Conservation (phyloP, 2,329 filamentous ascomycete genomes). For the Phaeophleospora eucalypticola region DNA sequence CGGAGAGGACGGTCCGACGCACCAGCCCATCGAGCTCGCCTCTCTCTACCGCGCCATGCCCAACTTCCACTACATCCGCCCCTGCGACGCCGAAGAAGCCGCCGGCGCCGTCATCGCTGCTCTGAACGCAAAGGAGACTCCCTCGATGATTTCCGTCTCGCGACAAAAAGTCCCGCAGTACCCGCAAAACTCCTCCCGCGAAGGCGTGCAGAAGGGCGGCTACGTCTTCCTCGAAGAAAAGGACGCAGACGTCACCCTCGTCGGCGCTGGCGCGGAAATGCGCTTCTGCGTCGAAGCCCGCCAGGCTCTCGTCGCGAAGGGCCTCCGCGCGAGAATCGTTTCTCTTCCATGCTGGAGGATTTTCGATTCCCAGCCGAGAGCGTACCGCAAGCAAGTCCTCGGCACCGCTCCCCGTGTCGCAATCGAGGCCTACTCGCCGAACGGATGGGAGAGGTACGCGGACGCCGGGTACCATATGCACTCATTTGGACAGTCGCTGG, state of each 20-base stretch:
- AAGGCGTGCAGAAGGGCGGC: conserved; percentile 38
- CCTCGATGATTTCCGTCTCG: conserved; percentile 43
- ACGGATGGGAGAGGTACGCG: conserved; percentile 59
- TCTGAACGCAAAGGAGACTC: conserved; percentile 36
- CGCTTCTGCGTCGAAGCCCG: conserved; percentile 44
- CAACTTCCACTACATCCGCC: conserved; percentile 37
- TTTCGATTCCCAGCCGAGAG: conserved; percentile 45
- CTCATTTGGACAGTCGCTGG: conserved; percentile 54
- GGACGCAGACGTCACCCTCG: conserved; percentile 43
- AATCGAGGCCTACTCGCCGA: conserved; percentile 57
- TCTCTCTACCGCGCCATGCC: conserved; percentile 37
- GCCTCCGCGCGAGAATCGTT: conserved; percentile 45
- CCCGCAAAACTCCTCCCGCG: conserved; percentile 34
- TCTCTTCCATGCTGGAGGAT: conserved; percentile 50
- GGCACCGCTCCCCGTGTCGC: conserved; percentile 44
- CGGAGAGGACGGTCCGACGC: conserved; percentile 37
- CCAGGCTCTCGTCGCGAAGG: conserved; percentile 33
- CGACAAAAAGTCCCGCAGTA: conserved; percentile 42
- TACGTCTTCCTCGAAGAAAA: conserved; percentile 40
- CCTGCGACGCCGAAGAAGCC: conserved; percentile 35
- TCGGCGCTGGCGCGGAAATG: conserved; percentile 51
- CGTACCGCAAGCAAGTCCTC: conserved; percentile 48
- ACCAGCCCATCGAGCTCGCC: conserved; percentile 37
- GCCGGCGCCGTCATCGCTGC: conserved; percentile 42
- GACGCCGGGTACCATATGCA: conserved; percentile 54